These are phyloP conservation scores for Haplosporangium sp. DNA, from an alignment of 371 early-diverging fungal species.

Conservation along the genomic window DNA sequence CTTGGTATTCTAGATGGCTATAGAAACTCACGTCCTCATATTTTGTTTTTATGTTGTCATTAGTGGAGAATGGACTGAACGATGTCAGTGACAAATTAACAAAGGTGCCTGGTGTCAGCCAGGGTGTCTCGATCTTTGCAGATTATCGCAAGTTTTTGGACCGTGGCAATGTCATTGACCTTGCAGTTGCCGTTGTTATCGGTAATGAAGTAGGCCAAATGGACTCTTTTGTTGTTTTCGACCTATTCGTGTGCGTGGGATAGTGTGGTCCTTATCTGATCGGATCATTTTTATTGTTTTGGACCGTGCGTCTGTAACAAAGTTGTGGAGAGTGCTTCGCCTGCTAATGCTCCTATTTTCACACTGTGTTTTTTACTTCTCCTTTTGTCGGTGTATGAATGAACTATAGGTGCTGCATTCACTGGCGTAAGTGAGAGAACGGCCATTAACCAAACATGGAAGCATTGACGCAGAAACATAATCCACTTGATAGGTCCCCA, in stretches of 20 bases:
- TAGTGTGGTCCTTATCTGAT: too few species aligned
- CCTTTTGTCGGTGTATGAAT: not conserved
- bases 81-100: slow-evolving; percentile 31
- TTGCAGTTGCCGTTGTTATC: slow-evolving; percentile 64
- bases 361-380: not conserved
- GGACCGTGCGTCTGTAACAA: not conserved
- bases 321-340: not conserved
- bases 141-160: slow-evolving; percentile 58
- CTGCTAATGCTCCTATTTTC: not conserved
- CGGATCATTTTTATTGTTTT: too few species aligned
- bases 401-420: slow-evolving; percentile 57
- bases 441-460: not conserved
- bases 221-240: not conserved
- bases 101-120: slow-evolving; percentile 42
- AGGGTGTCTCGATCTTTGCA: slow-evolving; percentile 42
- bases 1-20: too few species aligned
- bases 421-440: slow-evolving; percentile 38
- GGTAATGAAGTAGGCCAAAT: slow-evolving; percentile 48
- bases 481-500: too few species aligned
- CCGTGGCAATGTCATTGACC: slow-evolving; percentile 62
- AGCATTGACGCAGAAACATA: too few species aligned
- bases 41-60: not conserved
- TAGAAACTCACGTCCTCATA: not conserved
- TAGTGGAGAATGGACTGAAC: slow-evolving; percentile 36
- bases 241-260: too few species aligned